Evolutionary conservation across 1,284 basidiomycete genomes (phyloP).

Genomic region (Kwoniella shivajii): DNA sequence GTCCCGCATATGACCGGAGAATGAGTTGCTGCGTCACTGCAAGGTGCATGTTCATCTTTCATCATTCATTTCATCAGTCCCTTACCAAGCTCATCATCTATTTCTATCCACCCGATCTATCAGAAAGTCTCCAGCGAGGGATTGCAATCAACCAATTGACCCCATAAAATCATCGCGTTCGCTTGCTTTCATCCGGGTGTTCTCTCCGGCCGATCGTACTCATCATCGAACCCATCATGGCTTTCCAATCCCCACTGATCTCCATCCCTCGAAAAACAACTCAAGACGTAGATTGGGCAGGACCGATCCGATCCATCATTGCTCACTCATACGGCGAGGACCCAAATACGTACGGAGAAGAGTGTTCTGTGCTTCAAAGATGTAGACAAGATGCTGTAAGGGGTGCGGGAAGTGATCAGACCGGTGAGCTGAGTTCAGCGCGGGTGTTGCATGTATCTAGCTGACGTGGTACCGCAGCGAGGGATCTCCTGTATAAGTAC

Average conservation of each 20-base stretch:
- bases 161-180: too few species aligned
- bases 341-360: slow-evolving; percentile 81
- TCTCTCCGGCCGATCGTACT: not conserved
- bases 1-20: not conserved
- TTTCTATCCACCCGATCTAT: too few species aligned
- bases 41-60: too few species aligned
- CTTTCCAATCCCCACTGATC: slow-evolving; percentile 55
- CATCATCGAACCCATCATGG: slow-evolving; percentile 31
- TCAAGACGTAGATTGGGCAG: slow-evolving; percentile 79
- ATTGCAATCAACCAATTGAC: too few species aligned
- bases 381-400: slow-evolving; percentile 93
- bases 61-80: too few species aligned
- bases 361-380: slow-evolving; percentile 80
- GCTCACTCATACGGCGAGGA: slow-evolving; percentile 90
- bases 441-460: not conserved
- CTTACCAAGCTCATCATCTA: too few species aligned
- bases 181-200: not conserved
- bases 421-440: slow-evolving; percentile 61
- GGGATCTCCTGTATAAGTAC: slow-evolving; percentile 97
- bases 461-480: slow-evolving; percentile 57
- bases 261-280: slow-evolving; percentile 61
- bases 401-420: slow-evolving; percentile 90
- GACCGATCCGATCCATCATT: slow-evolving; percentile 82
- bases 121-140: too few species aligned
- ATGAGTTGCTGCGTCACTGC: slow-evolving; percentile 2